These are phyloP conservation scores for Carex kokanica DNA, from an alignment of 176 grass and related monocot species.

Conservation along the genomic window DNA sequence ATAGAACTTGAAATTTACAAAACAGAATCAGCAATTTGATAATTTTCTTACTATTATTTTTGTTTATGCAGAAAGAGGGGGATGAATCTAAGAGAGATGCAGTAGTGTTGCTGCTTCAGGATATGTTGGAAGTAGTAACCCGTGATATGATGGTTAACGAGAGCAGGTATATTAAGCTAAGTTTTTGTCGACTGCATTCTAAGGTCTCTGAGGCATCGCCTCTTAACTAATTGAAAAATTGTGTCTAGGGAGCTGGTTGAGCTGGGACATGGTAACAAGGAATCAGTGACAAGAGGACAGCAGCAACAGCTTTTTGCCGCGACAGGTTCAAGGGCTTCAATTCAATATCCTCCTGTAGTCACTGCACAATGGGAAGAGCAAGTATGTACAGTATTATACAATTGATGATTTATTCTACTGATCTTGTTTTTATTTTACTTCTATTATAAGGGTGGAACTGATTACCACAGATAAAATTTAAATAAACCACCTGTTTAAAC, in stretches of 20 bases:
- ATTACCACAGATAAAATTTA: neutral
- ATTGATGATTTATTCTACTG: neutral
- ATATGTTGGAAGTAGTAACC: slow-evolving; percentile 93
- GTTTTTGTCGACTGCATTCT: neutral
- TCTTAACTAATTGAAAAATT: neutral
- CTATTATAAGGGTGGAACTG: neutral
- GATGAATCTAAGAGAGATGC: slow-evolving; percentile 66
- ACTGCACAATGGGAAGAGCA: slow-evolving; percentile 94
- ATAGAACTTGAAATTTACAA: neutral
- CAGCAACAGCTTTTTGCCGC: slow-evolving; percentile 65
- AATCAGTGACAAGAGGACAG: slow-evolving; percentile 79
- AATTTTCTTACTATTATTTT: slow-evolving; percentile 28
- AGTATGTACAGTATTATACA: slow-evolving; percentile 30
- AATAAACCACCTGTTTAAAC: neutral
- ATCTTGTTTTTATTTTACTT: neutral
- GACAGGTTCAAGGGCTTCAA: slow-evolving; percentile 74
- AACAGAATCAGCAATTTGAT: neutral
- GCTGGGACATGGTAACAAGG: slow-evolving; percentile 80
- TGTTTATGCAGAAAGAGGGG: slow-evolving; percentile 72
- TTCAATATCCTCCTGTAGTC: slow-evolving; percentile 69
- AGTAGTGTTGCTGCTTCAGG: slow-evolving; percentile 87
- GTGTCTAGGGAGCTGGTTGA: slow-evolving; percentile 74
- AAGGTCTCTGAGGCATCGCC: neutral
- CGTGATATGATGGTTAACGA: slow-evolving; percentile 99
- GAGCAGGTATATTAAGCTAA: slow-evolving; percentile 46